Percentiles rank a stretch among this genome's conserved stretches.
Evolutionary conservation across 2,329 filamentous ascomycete species (phyloP).

Genomic region (Cadophora sp.): DNA sequence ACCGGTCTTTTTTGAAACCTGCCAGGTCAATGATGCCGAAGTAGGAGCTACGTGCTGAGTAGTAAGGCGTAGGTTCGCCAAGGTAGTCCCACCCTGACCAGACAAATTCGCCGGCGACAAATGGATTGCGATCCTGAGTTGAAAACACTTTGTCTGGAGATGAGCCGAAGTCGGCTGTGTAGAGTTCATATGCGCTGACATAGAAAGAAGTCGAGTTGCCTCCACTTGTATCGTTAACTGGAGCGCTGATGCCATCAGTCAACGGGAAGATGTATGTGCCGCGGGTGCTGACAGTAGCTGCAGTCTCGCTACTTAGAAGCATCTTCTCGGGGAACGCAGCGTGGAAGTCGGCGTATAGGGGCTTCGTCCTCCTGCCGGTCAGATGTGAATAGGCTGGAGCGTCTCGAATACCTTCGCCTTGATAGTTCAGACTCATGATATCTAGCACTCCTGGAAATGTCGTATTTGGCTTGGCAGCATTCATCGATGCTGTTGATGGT

Average conservation of each 20-base stretch:
- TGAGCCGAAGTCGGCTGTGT: too few relatives aligned
- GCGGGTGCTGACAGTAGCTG: conserved; percentile 56
- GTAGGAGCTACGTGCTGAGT: too few relatives aligned
- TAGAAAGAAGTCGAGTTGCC: conserved; percentile 47
- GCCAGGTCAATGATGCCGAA: too few relatives aligned
- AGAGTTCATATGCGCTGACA: conserved; percentile 56
- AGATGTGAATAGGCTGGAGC: too few relatives aligned
- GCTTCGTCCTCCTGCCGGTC: conserved; percentile 49
- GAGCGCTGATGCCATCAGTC: conserved; percentile 46
- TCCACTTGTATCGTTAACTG: conserved; percentile 48
- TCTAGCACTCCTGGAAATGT: conserved; percentile 53
- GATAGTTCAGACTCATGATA: conserved; percentile 61
- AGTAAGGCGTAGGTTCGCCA: too few relatives aligned
- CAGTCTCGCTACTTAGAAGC: conserved; percentile 52
- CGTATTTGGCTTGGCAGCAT: conserved; percentile 51
- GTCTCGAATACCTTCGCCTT: conserved; percentile 46
- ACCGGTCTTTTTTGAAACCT: too few relatives aligned
- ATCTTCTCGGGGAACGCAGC: conserved; percentile 55
- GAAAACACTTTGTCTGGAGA: too few relatives aligned
- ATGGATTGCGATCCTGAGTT: too few relatives aligned
- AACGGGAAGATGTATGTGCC: conserved; percentile 62
- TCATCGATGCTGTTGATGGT: conserved; percentile 54
- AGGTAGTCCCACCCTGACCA: too few relatives aligned
- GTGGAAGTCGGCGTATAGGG: conserved; percentile 52
- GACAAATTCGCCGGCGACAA: too few relatives aligned